phyloP scores from a whole-genome alignment of 441 rosid genomes.

The Croton setiger region DNA sequence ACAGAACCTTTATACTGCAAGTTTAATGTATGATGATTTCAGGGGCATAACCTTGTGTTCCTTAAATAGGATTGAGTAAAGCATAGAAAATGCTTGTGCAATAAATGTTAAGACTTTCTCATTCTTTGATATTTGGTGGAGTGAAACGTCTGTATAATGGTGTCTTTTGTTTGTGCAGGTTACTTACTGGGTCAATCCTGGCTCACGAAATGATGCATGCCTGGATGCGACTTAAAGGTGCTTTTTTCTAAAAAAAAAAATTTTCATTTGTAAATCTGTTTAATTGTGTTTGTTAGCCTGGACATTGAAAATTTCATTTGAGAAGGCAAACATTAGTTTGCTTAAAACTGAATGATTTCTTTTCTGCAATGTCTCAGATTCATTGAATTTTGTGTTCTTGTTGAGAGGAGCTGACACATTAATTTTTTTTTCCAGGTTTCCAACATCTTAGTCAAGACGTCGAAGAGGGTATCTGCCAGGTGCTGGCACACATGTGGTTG shows the following conservation, averaged over 20 bases:
- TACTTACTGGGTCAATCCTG: slow-evolving; percentile 89
- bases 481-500: slow-evolving; percentile 93
- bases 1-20: neutral
- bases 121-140: slow-evolving; percentile 8
- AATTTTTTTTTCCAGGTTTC: slow-evolving; percentile 48
- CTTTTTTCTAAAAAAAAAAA: too few species aligned
- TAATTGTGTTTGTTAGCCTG: neutral
- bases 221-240: slow-evolving; percentile 94
- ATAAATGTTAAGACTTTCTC: neutral
- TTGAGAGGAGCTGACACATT: slow-evolving; percentile 14
- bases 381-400: neutral
- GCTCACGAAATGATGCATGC: slow-evolving; percentile 99
- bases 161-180: slow-evolving; percentile 38
- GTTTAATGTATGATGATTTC: neutral
- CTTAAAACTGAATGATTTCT: neutral
- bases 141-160: neutral
- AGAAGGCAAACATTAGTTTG: too few species aligned
- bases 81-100: neutral
- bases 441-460: slow-evolving; percentile 84
- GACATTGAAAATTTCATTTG: too few species aligned
- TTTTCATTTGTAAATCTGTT: slow-evolving; percentile 22
- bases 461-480: slow-evolving; percentile 99
- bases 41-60: neutral
- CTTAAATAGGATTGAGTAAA: neutral
- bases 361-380: neutral